A percentile compares a stretch with the other conserved stretches of the same genome.
phyloP scores from a whole-genome alignment of 495 filamentous ascomycete species.

The Stereocaulon alpinum region DNA sequence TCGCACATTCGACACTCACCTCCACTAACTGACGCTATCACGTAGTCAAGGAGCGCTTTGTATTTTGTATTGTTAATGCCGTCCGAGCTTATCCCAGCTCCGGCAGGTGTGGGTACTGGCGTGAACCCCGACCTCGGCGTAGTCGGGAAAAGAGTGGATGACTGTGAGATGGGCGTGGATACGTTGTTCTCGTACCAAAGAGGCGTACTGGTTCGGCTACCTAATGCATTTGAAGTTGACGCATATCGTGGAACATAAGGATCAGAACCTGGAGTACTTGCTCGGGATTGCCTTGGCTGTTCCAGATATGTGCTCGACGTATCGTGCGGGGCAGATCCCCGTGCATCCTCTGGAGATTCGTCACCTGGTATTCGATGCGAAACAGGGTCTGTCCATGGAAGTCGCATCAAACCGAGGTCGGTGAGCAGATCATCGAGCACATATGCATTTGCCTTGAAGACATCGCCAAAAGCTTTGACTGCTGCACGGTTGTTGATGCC shows the following conservation, averaged over 20 bases:
- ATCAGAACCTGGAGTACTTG: neutral
- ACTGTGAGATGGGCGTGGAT: neutral
- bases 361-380: neutral
- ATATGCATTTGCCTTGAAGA: neutral
- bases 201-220: too few species aligned
- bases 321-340: neutral
- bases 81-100: neutral
- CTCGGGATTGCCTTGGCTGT: neutral
- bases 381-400: neutral
- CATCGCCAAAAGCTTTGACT: neutral
- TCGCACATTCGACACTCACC: neutral
- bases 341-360: neutral
- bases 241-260: neutral
- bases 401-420: neutral
- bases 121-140: neutral
- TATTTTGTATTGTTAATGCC: neutral
- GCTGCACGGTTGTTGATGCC: constrained; percentile 10
- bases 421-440: neutral
- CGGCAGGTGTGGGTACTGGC: neutral
- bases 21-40: neutral
- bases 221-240: too few species aligned
- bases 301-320: too few species aligned
- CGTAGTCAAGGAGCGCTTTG: neutral
- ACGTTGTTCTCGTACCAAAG: neutral
- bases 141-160: neutral